Conservation (phyloP, 305 asterid species). For the Solanum aculeatissimum region DNA sequence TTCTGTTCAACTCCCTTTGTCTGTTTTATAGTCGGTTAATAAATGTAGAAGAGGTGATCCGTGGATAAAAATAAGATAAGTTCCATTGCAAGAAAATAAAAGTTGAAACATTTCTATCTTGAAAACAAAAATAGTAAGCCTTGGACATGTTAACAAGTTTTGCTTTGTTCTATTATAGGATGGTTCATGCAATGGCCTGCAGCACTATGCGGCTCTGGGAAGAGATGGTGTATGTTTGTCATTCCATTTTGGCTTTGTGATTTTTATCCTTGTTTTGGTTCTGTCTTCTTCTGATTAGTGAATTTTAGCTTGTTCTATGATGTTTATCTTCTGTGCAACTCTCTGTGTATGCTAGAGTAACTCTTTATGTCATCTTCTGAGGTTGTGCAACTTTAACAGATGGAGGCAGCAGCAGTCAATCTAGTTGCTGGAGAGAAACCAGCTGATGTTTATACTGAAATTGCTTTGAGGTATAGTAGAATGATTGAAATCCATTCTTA, state of each 20-base stretch:
- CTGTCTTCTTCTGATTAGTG: neutral
- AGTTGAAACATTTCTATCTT: neutral
- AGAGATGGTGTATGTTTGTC: conserved; percentile 57
- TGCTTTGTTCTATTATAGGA: conserved; percentile 35
- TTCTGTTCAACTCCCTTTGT: neutral
- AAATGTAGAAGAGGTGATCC: neutral
- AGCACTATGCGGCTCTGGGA: conserved; percentile 96
- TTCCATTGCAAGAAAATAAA: neutral
- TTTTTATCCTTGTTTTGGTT: neutral
- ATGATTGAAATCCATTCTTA: neutral
- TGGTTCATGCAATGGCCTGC: conserved; percentile 97
- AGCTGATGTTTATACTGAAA: conserved; percentile 90
- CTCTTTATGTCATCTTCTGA: conserved; percentile 6
- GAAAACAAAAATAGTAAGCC: neutral
- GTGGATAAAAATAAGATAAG: neutral
- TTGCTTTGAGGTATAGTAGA: conserved; percentile 35
- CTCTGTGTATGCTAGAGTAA: neutral
- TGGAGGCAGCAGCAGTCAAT: conserved; percentile 94
- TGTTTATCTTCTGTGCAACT: neutral
- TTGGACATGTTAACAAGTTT: neutral
- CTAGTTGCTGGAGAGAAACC: conserved; percentile 85
- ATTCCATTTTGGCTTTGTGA: neutral
- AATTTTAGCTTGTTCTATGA: neutral
- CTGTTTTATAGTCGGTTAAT: neutral
- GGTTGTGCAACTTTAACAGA: conserved; percentile 31